Conservation (phyloP, 257 asterid genomes). For the Solanum pimpinellifolium region DNA sequence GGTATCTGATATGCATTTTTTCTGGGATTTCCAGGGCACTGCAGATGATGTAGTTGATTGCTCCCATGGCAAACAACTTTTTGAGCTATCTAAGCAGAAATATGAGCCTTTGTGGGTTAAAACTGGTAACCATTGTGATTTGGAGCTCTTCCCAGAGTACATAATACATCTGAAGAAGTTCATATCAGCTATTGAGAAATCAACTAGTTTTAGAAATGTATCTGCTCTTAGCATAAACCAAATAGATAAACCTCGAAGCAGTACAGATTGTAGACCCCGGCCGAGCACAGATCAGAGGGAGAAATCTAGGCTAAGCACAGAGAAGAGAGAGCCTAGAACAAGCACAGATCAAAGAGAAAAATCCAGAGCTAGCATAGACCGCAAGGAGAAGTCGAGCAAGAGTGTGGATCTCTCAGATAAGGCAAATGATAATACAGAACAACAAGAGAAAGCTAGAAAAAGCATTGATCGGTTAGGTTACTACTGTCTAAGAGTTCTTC, state of each 20-base stretch:
- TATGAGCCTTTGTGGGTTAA: constrained; percentile 92
- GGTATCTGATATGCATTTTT: not conserved
- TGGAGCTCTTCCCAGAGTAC: constrained; percentile 86
- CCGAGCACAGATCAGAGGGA: constrained; percentile 72
- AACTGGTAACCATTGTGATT: constrained; percentile 91
- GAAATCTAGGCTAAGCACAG: constrained; percentile 65
- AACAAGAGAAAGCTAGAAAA: constrained; percentile 78
- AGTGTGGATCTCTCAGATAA: constrained; percentile 46
- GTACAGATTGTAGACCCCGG: constrained; percentile 69
- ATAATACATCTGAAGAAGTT: constrained; percentile 88
- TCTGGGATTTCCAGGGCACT: constrained; percentile 48
- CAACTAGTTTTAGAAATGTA: constrained; percentile 39
- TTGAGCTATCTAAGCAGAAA: constrained; percentile 83
- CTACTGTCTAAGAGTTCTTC: constrained; percentile 17
- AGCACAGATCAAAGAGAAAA: constrained; percentile 60
- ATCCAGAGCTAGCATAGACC: constrained; percentile 57
- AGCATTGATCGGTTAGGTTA: constrained; percentile 93
- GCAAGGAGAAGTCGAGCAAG: constrained; percentile 55
- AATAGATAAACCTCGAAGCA: constrained; percentile 38
- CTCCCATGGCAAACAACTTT: constrained; percentile 88
- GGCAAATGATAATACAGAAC: constrained; percentile 44
- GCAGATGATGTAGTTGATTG: constrained; percentile 88
- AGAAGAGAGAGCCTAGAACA: constrained; percentile 53
- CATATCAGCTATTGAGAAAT: constrained; percentile 63
- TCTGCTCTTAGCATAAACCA: constrained; percentile 29